Conservation (phyloP, 108 stramenopile species). For the Cylindrotheca fusiformis region DNA sequence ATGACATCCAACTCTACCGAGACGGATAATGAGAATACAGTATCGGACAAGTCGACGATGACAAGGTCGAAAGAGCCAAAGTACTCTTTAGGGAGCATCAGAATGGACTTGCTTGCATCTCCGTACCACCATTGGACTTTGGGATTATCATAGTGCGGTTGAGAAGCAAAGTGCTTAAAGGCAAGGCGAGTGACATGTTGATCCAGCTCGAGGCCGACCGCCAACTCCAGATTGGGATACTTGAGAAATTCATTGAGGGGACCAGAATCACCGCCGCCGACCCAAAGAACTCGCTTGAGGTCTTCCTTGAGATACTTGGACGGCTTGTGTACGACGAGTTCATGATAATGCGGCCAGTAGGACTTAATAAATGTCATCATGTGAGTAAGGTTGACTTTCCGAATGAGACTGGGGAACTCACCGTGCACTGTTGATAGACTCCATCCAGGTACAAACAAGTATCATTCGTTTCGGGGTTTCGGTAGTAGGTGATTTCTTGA, state of each 20-base stretch:
- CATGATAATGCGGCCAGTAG: constrained; percentile 80
- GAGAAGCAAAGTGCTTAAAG: constrained; percentile 53
- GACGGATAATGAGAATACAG: constrained; percentile 53
- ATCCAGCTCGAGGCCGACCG: constrained; percentile 60
- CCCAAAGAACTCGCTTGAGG: constrained; percentile 36
- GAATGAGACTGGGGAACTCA: neutral
- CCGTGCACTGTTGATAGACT: neutral
- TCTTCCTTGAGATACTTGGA: constrained; percentile 59
- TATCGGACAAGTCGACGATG: constrained; percentile 58
- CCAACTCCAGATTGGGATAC: constrained; percentile 49
- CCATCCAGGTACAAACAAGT: neutral
- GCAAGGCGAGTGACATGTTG: constrained; percentile 45
- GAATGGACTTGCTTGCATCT: constrained; percentile 53
- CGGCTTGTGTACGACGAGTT: constrained; percentile 62
- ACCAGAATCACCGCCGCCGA: constrained; percentile 63
- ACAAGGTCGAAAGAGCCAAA: constrained; percentile 67
- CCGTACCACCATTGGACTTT: constrained; percentile 76
- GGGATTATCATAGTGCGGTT: constrained; percentile 59
- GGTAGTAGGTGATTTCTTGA: constrained; percentile 29
- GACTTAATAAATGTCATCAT: constrained; percentile 1
- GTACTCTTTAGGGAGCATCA: constrained; percentile 47
- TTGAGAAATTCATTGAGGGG: constrained; percentile 66
- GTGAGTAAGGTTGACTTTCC: neutral
- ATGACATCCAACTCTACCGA: constrained; percentile 59
- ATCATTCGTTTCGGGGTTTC: constrained; percentile 1